These are phyloP conservation scores for Tricholoma sp. DNA, from an alignment of 768 basidiomycete genomes.

Conservation along the genomic window DNA sequence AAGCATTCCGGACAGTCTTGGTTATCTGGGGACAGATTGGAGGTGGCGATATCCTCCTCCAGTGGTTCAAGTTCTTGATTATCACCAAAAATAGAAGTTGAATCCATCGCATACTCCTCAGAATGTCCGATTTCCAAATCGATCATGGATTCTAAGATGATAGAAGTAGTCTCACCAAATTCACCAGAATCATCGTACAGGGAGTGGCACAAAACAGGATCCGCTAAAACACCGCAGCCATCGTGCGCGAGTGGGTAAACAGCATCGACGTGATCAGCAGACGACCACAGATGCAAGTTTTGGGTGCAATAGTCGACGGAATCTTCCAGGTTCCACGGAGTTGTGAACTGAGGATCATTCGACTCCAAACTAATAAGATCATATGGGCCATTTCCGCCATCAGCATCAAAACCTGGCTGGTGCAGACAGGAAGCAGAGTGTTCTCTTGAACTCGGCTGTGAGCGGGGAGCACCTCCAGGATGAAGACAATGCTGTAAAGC, in stretches of 20 bases:
- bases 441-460: not conserved
- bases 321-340: not conserved
- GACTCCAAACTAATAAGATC: not conserved
- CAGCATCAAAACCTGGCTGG: not conserved
- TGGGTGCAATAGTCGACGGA: not conserved
- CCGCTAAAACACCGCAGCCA: not conserved
- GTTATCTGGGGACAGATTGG: not conserved
- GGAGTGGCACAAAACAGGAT: not conserved
- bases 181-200: not conserved
- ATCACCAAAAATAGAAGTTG: not conserved
- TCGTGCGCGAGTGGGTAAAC: not conserved
- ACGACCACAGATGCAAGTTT: not conserved
- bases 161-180: not conserved
- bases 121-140: not conserved
- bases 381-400: not conserved
- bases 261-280: not conserved
- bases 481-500: not conserved
- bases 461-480: not conserved
- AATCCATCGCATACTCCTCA: not conserved
- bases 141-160: not conserved
- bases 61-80: not conserved
- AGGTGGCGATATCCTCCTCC: not conserved
- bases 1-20: not conserved
- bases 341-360: not conserved
- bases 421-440: not conserved